Evolutionary conservation across 805 yeast species (phyloP).

Genomic region (Candida morakotiae): DNA sequence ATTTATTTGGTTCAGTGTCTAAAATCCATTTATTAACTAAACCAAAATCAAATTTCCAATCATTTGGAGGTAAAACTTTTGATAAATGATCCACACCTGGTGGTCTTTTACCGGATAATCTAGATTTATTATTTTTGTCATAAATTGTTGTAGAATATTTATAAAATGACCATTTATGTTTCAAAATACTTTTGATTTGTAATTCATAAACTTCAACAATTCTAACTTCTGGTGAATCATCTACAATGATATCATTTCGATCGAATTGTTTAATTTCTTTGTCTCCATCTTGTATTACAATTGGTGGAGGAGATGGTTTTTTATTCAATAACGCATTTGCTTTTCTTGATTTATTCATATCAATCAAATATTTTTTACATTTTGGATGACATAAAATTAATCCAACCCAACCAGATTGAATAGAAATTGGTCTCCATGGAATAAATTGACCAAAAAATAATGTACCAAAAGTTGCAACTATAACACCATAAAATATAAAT

Average conservation of each 20-base stretch:
- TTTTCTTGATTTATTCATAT: conserved; percentile 11
- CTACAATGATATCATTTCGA: conserved; percentile 56
- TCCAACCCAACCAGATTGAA: conserved; percentile 53
- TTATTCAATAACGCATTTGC: conserved; percentile 7
- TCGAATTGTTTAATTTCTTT: conserved; percentile 31
- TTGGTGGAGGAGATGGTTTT: conserved; percentile 17
- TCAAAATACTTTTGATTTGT: conserved; percentile 58
- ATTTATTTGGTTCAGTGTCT: conserved; percentile 49
- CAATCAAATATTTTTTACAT: conserved; percentile 25
- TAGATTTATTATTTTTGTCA: conserved; percentile 40
- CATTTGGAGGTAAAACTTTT: conserved; percentile 61
- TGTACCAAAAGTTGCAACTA: conserved; percentile 31
- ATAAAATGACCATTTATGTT: conserved; percentile 59
- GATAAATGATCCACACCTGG: conserved; percentile 54
- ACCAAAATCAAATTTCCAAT: conserved; percentile 65
- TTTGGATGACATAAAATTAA: conserved; percentile 60
- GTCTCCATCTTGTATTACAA: conserved; percentile 16
- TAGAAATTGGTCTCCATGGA: conserved; percentile 63
- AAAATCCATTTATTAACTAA: conserved; percentile 58
- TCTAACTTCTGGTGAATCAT: conserved; percentile 57
- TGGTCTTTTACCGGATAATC: conserved; percentile 51
- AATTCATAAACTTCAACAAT: conserved; percentile 78
- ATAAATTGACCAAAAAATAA: conserved; percentile 46
- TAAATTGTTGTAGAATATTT: conserved; percentile 55
- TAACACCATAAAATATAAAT: conserved; percentile 41